Percentiles rank a stretch among this genome's conserved stretches.
Conservation (phyloP, 495 filamentous ascomycete genomes). For the Penicillium cataractarum region DNA sequence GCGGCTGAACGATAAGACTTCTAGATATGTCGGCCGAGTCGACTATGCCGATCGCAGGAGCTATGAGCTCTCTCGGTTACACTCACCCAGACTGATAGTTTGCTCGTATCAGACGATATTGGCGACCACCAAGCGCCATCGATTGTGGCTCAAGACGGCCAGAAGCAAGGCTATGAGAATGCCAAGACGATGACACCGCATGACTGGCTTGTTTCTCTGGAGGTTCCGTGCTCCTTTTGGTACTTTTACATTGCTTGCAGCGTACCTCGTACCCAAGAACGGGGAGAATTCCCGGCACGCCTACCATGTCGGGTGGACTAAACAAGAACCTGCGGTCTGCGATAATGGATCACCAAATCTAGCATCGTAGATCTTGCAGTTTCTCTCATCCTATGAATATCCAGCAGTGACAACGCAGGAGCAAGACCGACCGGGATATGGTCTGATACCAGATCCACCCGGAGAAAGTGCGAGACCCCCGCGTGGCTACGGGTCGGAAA, state of each 20-base stretch:
- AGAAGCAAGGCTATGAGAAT: neutral
- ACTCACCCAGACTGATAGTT: neutral
- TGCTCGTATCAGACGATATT: neutral
- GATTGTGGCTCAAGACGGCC: neutral
- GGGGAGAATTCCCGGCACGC: neutral
- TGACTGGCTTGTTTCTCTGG: neutral
- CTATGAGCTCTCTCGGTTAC: neutral
- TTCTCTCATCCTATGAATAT: neutral
- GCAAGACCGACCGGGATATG: neutral
- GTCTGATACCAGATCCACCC: neutral
- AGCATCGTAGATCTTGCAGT: neutral
- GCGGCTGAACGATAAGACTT: neutral
- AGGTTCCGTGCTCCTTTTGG: neutral
- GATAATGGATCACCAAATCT: neutral
- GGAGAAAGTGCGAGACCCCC: constrained; percentile 1
- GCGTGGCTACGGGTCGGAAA: neutral
- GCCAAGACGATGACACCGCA: neutral
- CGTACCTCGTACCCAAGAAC: neutral
- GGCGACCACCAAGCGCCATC: neutral
- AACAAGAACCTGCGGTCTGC: neutral
- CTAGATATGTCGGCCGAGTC: constrained; percentile 1
- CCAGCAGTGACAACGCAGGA: neutral
- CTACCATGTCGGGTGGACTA: neutral
- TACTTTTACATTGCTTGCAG: neutral
- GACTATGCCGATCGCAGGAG: neutral